Evolutionary conservation across 495 filamentous ascomycete species (phyloP), one percentile per base, ranked within the genome.

Genomic region (Aspergillus mulundensis): DNA sequence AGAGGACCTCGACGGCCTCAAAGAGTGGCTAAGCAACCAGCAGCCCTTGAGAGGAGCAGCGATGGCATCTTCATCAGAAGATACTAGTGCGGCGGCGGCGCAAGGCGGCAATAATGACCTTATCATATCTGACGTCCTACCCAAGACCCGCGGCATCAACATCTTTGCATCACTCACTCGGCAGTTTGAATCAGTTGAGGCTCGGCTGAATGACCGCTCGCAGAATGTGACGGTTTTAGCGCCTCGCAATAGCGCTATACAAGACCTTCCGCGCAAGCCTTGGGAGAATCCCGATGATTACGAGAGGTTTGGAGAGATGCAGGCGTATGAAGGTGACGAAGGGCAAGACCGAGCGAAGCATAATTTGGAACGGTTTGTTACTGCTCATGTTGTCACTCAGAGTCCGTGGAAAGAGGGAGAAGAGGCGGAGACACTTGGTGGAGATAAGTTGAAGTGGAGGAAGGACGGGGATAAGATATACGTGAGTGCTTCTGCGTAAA

Each of bases 271-370:
- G 0, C 77, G 89, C 54, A 97, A 97, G 65, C 94, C 94, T 2
- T 98, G 94, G 94, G 93, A 98, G 62, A 85, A 95, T 58, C 84
- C 89, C 0, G 70, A 82, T 38, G 95, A 98, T 53, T 96, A 95
- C 66, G 74, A 72, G 3, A 74, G 73, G 7, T 74, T 90, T 16
- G 93, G 93, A 0, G 75, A 81, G n/a, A 61, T 61, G 43, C 68
- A 86, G 30, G 91, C 90, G 5, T 97, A 97, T 66, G 81, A 88
- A 34, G 94, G 94, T 0, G 70, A 78, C 0, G 84, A 82, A 14
- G 95, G 95, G 0, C 84, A 87, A 56, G 88, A 93, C 53, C 77
- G 92, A 23, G 93, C 94, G 2, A 81, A 84, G 39, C 75, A 71
- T 54, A 98, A 98, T 65, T 62, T 97, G 64, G 80, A 83, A 65